Evolutionary conservation across 352 stramenopile genomes (phyloP).

Genomic region (Blastocystis sp.): DNA sequence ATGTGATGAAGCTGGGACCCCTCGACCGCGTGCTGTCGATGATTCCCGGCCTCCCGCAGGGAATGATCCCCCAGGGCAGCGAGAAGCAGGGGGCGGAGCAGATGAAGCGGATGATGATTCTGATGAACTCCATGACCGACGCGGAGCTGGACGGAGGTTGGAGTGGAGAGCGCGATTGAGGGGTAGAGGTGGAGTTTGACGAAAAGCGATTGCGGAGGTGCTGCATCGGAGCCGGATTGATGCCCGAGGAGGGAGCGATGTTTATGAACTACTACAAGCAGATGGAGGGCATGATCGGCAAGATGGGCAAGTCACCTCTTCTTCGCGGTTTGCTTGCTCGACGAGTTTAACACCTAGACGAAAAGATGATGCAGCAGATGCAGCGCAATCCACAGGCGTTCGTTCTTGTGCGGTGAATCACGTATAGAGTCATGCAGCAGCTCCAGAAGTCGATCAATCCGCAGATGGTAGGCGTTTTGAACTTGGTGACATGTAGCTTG

Average conservation of each 20-base stretch:
- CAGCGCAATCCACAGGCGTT: conserved; percentile 80
- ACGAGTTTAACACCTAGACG: conserved; percentile 48
- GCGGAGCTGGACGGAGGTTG: conserved; percentile 82
- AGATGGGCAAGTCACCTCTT: conserved; percentile 89
- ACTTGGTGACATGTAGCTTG: conserved; percentile 71
- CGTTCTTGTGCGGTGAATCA: neutral
- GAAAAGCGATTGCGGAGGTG: neutral
- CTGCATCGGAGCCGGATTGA: conserved; percentile 38
- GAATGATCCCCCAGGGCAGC: conserved; percentile 65
- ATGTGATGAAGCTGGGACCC: conserved; percentile 90
- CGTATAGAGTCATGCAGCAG: conserved; percentile 78
- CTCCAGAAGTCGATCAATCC: conserved; percentile 82
- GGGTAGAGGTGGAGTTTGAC: conserved; percentile 24
- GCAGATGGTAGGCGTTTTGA: conserved; percentile 79
- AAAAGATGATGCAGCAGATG: conserved; percentile 71
- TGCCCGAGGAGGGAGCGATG: conserved; percentile 71
- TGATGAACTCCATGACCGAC: conserved; percentile 97
- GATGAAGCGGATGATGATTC: conserved; percentile 91
- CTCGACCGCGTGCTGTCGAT: conserved; percentile 94
- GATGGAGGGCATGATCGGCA: conserved; percentile 78
- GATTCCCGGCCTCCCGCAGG: conserved; percentile 75
- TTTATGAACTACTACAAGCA: conserved; percentile 88
- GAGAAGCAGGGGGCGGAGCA: conserved; percentile 80
- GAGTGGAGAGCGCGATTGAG: conserved; percentile 61
- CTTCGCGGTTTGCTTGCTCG: conserved; percentile 61